Base-by-base conservation (phyloP, 441 rosid genomes). In the Gossypium aridum region DNA sequence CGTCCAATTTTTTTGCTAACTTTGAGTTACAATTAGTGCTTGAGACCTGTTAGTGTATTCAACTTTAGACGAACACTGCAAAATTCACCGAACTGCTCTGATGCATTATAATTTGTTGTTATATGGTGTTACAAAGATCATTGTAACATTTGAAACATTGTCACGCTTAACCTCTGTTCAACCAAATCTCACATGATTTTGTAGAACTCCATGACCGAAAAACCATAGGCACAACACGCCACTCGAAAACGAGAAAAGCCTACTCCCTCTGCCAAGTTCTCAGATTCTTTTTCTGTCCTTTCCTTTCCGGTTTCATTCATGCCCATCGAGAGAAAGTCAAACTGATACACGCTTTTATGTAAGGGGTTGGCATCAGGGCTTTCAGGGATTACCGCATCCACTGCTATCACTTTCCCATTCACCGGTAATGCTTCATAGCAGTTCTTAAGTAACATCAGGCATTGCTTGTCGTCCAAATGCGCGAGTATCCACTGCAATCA, bases 401-500 rank as follows among this genome's bases (percentile, higher is more conserved):
- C 75, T 14, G 43, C 83, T 34, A 83, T 82, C 68, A 83, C 84
- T 72, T 83, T 86, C 7, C 88, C 86, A 1, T 75, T 63, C 20
- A 25, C 45, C 0, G 87, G 85, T 69, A 77, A 23, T 19, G 89
- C 77, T 20, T 79, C 45, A 60, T 61, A 73, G 75, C 87, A 83
- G 63, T 83, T 87, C 55, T 80, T 45, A 2, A 90, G 87, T 68
- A 88, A 62, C 80, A 83, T 81, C 37, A 83, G 6, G 75, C 85
- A 86, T 64, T 82, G 78, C 39, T 81, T 68, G 25, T 85, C 76
- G 1, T 77, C 81, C 81, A 81, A 84, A 45, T 54, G 0, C 66
- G 85, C 88, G 37, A 85, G 85, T 2, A 84, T 72, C 84, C 87
- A 87, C 88, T 80, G 78, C 77, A 62, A 28, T 25, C 53, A 54